Conservation (phyloP, 2,329 filamentous ascomycete species). For the Hypoxylon sp. region DNA sequence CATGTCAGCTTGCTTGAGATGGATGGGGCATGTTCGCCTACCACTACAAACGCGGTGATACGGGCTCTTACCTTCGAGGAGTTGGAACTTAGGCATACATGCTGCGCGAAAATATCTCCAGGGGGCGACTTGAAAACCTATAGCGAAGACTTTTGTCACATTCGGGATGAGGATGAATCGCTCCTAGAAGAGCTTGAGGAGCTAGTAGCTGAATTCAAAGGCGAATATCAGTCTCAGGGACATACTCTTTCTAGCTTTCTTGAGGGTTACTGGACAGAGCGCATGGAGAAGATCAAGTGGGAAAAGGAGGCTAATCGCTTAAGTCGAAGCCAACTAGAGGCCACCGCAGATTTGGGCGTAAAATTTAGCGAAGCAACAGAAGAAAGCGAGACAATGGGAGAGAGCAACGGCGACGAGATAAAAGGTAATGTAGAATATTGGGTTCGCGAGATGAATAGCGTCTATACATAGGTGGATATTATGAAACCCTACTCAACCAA, state of each 20-base stretch:
- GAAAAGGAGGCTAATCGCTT: constrained; percentile 4
- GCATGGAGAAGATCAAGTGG: neutral
- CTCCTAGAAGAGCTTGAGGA: constrained; percentile 4
- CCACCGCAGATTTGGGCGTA: neutral
- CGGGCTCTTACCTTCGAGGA: constrained; percentile 13
- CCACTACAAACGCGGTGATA: constrained; percentile 3
- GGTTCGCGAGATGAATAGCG: too few relatives aligned
- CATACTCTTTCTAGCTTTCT: neutral
- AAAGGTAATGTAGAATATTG: too few relatives aligned
- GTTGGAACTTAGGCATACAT: constrained; percentile 13
- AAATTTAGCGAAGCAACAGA: neutral
- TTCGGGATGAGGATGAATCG: constrained; percentile 5
- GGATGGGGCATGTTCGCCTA: neutral
- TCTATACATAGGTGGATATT: too few relatives aligned
- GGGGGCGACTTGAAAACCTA: neutral
- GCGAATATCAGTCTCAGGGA: neutral
- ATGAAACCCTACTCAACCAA: too few relatives aligned
- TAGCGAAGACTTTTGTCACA: neutral
- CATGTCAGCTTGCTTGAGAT: neutral
- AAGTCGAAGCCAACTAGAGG: neutral
- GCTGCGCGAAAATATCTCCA: neutral
- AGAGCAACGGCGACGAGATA: too few relatives aligned
- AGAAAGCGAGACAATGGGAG: neutral
- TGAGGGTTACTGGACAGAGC: neutral
- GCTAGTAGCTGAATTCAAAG: neutral